Evolutionary conservation across 139 green algal genomes (phyloP).

Genomic region (Picochlorum sp.): DNA sequence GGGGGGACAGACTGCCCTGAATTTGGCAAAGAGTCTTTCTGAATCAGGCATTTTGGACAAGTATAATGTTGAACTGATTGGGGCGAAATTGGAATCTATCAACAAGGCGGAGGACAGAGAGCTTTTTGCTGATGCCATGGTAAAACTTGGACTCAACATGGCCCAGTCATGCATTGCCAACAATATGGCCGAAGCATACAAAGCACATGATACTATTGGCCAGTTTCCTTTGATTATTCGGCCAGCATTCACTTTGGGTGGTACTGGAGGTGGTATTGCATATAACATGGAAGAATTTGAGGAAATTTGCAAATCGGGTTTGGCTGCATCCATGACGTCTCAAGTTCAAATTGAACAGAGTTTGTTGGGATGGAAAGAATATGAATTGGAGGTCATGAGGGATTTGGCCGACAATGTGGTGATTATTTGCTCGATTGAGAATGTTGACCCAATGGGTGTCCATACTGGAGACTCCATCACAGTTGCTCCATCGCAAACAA

Average conservation of each 20-base stretch:
- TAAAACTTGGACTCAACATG: slow-evolving; percentile 68
- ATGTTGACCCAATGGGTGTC: slow-evolving; percentile 99
- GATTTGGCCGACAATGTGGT: slow-evolving; percentile 97
- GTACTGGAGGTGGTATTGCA: slow-evolving; percentile 93
- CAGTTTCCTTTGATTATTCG: slow-evolving; percentile 95
- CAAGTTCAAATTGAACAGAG: slow-evolving; percentile 83
- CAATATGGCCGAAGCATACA: slow-evolving; percentile 40
- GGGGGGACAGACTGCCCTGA: slow-evolving; percentile 96
- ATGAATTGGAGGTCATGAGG: slow-evolving; percentile 92
- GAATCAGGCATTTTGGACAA: slow-evolving; percentile 84
- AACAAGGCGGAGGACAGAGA: slow-evolving; percentile 94
- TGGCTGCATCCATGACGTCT: slow-evolving; percentile 86
- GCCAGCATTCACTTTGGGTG: slow-evolving; percentile 95
- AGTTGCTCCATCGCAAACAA: slow-evolving; percentile 43
- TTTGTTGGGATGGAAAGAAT: slow-evolving; percentile 98
- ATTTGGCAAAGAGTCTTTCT: slow-evolving; percentile 87
- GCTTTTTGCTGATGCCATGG: slow-evolving; percentile 92
- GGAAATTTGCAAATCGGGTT: slow-evolving; percentile 56
- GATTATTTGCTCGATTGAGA: slow-evolving; percentile 99
- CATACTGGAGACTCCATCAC: slow-evolving; percentile 87
- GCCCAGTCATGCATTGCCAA: slow-evolving; percentile 26
- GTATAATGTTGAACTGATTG: slow-evolving; percentile 93
- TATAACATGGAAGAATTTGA: slow-evolving; percentile 98
- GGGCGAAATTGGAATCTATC: slow-evolving; percentile 97
- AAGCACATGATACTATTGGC: slow-evolving; percentile 27